phyloP scores from a whole-genome alignment of 2,329 filamentous ascomycete species.

The Dactylella cylindrospora region DNA sequence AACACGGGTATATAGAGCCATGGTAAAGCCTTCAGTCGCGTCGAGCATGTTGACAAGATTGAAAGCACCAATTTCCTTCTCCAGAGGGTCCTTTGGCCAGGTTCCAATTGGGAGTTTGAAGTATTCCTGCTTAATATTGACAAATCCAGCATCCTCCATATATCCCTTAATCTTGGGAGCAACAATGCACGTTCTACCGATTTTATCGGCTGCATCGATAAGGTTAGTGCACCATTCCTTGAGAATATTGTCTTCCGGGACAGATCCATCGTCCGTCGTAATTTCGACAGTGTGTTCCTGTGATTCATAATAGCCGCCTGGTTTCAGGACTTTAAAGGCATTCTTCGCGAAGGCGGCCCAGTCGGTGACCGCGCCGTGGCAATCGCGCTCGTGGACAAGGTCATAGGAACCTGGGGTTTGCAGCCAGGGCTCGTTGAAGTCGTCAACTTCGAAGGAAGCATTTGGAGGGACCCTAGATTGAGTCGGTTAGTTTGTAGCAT shows the following conservation, averaged over 20 bases:
- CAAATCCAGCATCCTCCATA: conserved; percentile 49
- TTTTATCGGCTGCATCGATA: conserved; percentile 10
- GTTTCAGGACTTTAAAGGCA: conserved; percentile 54
- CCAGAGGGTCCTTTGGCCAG: conserved; percentile 54
- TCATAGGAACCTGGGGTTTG: conserved; percentile 45
- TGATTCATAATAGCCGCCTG: conserved; percentile 56
- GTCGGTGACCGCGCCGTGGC: conserved; percentile 62
- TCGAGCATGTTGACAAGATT: conserved; percentile 48
- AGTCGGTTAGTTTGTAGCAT: background rate
- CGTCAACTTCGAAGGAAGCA: conserved; percentile 47
- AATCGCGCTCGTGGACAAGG: conserved; percentile 51
- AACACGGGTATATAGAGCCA: conserved; percentile 13
- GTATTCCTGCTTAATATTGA: conserved; percentile 49
- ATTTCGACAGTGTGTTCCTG: conserved; percentile 46
- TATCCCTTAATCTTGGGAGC: conserved; percentile 49
- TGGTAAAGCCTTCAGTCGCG: conserved; percentile 19
- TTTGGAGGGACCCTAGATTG: conserved; percentile 44
- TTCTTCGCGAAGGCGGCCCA: conserved; percentile 61
- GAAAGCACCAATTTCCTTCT: conserved; percentile 57
- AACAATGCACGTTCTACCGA: conserved; percentile 33
- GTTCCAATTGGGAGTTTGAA: conserved; percentile 50
- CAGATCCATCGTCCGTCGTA: conserved; percentile 43
- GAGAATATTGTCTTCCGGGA: conserved; percentile 33
- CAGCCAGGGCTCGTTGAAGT: conserved; percentile 46
- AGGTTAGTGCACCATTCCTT: conserved; percentile 29